Percentiles rank a stretch among this genome's conserved stretches.
These are phyloP conservation scores for Fusarium sp. DNA, from an alignment of 2,329 filamentous ascomycete species.

Conservation along the genomic window DNA sequence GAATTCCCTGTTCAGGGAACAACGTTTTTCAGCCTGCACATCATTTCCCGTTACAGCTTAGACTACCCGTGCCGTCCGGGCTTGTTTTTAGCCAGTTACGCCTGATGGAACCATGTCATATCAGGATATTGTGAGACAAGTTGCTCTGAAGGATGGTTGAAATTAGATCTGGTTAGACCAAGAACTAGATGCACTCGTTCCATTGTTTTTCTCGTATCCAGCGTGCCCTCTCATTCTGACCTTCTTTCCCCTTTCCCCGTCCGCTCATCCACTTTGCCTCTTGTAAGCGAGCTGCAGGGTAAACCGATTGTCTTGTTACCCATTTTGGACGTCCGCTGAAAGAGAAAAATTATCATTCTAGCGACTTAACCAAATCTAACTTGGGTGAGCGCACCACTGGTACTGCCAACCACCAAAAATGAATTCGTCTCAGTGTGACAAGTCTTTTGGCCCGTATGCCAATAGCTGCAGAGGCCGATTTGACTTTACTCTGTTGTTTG, in stretches of 20 bases:
- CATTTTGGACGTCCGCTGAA: neutral
- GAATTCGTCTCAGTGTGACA: constrained; percentile 24
- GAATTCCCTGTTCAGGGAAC: no score
- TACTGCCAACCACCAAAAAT: neutral
- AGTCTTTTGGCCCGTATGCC: constrained; percentile 38
- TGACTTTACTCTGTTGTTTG: constrained; percentile 62
- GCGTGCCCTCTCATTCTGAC: neutral
- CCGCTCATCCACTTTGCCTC: neutral
- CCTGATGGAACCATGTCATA: neutral
- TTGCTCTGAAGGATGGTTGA: neutral
- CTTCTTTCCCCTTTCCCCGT: neutral
- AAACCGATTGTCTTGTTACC: neutral
- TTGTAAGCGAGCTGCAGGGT: constrained; percentile 4
- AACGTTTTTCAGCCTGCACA: neutral
- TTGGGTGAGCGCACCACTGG: neutral
- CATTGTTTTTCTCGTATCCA: neutral
- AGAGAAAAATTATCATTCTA: neutral
- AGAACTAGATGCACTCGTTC: neutral
- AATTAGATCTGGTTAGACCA: neutral
- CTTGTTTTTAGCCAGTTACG: neutral
- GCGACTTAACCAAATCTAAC: neutral
- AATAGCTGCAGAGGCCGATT: constrained; percentile 54
- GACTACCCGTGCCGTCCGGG: neutral
- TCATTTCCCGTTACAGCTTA: neutral
- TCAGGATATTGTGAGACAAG: neutral